Conservation (phyloP, 75 land plant genomes). For the Ceratopteris richardii region DNA sequence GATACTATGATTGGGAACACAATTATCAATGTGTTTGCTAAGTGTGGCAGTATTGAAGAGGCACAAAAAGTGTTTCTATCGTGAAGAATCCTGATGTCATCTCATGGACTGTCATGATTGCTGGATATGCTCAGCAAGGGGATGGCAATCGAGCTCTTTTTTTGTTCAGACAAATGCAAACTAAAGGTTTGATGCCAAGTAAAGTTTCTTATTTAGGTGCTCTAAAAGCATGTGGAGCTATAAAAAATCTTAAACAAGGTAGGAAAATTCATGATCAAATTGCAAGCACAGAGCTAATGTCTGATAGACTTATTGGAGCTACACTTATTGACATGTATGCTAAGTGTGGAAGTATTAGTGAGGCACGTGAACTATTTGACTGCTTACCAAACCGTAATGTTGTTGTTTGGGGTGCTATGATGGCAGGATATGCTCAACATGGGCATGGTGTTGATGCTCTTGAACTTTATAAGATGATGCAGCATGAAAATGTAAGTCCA, state of each 20-base stretch:
- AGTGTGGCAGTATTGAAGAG: conserved; percentile 7
- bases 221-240: conserved; percentile 13
- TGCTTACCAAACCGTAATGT: conserved; percentile 1
- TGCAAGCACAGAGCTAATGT: conserved; percentile 3
- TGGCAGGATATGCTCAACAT: conserved; percentile 15
- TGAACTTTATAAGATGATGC: conserved; percentile 15
- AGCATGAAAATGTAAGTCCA: not conserved
- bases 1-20: conserved; percentile 14
- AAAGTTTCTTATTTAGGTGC: conserved; percentile 17
- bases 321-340: conserved; percentile 25
- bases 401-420: conserved; percentile 29
- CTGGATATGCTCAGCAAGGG: conserved; percentile 7
- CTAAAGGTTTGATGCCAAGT: conserved; percentile 13
- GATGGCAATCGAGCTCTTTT: conserved; percentile 9
- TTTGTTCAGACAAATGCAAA: conserved; percentile 12
- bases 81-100: conserved; percentile 19
- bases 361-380: conserved; percentile 13
- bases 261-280: conserved; percentile 22
- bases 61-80: conserved; percentile 20
- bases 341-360: conserved; percentile 20
- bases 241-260: conserved; percentile 19
- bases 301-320: conserved; percentile 11
- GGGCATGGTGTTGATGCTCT: conserved; percentile 8
- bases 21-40: conserved; percentile 15
- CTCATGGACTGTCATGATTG: conserved; percentile 21